Evolutionary conservation across 306 rosid species (phyloP).

Genomic region (Sicyos baderoa): DNA sequence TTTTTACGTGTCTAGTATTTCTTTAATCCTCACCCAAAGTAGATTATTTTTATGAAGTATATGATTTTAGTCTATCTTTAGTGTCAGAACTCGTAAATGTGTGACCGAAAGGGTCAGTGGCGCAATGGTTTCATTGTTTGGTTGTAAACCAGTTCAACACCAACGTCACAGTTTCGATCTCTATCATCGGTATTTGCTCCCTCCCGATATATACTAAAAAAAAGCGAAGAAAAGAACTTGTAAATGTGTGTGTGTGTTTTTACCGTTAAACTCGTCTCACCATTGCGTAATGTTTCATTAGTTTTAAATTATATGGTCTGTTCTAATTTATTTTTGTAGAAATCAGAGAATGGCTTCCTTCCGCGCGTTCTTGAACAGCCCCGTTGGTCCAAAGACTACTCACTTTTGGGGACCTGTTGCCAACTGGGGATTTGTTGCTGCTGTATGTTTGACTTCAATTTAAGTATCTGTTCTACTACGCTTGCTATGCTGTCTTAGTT

Average conservation of each 20-base stretch:
- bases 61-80: background rate
- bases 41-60: background rate
- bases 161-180: too few relatives aligned
- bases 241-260: background rate
- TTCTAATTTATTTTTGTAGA: slow-evolving; percentile 10
- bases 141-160: too few relatives aligned
- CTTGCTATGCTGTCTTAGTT: slow-evolving; percentile 5
- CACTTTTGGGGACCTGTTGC: slow-evolving; percentile 99
- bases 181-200: too few relatives aligned
- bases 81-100: background rate
- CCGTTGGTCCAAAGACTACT: slow-evolving; percentile 88
- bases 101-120: too few relatives aligned
- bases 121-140: too few relatives aligned
- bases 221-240: too few relatives aligned
- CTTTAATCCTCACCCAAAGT: background rate
- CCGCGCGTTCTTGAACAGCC: slow-evolving; percentile 83
- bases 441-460: slow-evolving; percentile 42
- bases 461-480: background rate
- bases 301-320: background rate
- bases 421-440: slow-evolving; percentile 97
- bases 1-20: background rate
- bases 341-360: slow-evolving; percentile 50
- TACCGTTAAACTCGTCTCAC: background rate
- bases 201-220: too few relatives aligned
- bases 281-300: background rate